Percentiles rank a stretch among this genome's conserved stretches.
Conservation (phyloP, 192 early-diverging fungal genomes). For the Rhizophagus prolifer region DNA sequence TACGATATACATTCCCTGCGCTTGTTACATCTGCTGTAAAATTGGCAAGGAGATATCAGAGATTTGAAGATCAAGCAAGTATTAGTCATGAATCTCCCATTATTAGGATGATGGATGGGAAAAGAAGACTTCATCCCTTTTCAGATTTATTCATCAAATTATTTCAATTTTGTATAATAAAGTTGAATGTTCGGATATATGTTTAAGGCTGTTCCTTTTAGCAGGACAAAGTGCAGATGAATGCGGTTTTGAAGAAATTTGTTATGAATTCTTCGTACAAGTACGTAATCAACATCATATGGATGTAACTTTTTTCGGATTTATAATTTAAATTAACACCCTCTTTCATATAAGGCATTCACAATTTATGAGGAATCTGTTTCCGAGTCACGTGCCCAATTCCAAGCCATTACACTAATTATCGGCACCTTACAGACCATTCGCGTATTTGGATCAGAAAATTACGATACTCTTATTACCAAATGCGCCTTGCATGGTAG, state of each 20-base stretch:
- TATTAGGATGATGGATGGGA: conserved; percentile 59
- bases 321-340: not conserved
- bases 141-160: conserved; percentile 87
- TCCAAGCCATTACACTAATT: conserved; percentile 84
- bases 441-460: conserved; percentile 80
- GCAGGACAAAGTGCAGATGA: conserved; percentile 87
- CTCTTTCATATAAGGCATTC: conserved; percentile 63
- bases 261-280: conserved; percentile 97
- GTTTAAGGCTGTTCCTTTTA: conserved; percentile 82
- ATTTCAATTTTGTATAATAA: conserved; percentile 72
- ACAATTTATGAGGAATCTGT: conserved; percentile 97
- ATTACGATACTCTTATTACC: conserved; percentile 93
- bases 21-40: conserved; percentile 71
- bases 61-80: conserved; percentile 41
- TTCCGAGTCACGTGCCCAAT: conserved; percentile 89
- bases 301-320: not conserved
- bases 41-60: conserved; percentile 59
- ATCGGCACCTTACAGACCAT: conserved; percentile 84
- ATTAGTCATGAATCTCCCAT: not conserved
- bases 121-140: conserved; percentile 71
- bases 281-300: conserved; percentile 19
- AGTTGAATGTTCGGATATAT: conserved; percentile 55
- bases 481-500: conserved; percentile 89
- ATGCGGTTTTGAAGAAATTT: conserved; percentile 86
- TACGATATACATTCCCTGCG: conserved; percentile 90